phyloP scores from a whole-genome alignment of 177 flowering plant species.

The Vitis hybrid region DNA sequence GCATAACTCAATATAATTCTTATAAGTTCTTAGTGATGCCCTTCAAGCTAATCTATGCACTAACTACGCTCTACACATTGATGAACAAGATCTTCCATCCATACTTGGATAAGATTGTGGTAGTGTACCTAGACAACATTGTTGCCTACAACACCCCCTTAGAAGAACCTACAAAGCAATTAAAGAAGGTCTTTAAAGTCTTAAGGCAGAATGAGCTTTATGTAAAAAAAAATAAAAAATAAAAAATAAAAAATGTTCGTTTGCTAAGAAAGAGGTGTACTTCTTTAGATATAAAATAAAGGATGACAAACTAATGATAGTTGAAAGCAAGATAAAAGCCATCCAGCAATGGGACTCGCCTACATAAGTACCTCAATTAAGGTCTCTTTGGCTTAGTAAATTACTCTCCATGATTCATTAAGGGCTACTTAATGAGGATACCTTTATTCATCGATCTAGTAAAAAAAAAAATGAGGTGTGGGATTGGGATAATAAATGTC shows the following conservation, averaged over 20 bases:
- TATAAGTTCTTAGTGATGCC: conserved; percentile 10
- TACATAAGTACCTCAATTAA: neutral
- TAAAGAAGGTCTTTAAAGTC: neutral
- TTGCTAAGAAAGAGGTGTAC: neutral
- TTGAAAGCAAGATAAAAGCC: neutral
- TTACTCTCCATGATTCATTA: neutral
- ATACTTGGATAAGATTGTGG: neutral
- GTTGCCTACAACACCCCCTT: neutral
- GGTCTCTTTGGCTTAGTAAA: neutral
- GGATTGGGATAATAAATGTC: neutral
- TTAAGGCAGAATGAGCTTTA: neutral
- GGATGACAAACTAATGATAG: neutral
- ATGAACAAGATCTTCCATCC: conserved; percentile 7
- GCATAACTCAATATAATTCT: neutral
- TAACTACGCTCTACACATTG: conserved; percentile 1
- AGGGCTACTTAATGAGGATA: neutral
- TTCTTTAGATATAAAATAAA: neutral
- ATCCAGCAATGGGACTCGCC: neutral
- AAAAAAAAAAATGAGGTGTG: neutral
- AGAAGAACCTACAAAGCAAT: neutral
- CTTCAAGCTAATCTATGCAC: conserved; percentile 5
- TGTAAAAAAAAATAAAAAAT: neutral
- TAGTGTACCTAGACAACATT: conserved; percentile 10
- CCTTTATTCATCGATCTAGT: neutral
- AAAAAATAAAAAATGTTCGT: neutral